Conservation (phyloP, 2,329 filamentous ascomycete genomes). For the Penicillium sclerotigenum region DNA sequence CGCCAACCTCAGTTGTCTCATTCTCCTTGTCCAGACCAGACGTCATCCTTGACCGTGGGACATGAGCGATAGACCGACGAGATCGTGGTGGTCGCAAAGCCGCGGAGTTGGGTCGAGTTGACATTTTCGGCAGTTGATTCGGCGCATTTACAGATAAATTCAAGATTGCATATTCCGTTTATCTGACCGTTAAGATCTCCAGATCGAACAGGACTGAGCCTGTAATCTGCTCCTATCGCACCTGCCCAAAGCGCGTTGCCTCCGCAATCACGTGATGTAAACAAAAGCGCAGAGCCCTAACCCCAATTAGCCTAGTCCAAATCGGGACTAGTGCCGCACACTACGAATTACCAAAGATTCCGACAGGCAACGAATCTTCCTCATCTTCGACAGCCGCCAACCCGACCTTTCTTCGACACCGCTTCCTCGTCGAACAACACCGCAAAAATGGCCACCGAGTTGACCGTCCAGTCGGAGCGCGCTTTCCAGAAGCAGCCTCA, state of each 20-base stretch:
- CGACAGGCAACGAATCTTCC: constrained; percentile 38
- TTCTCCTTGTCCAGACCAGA: constrained; percentile 70
- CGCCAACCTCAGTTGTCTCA: constrained; percentile 63
- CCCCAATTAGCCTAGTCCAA: constrained; percentile 31
- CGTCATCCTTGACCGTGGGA: constrained; percentile 50
- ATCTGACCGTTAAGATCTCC: neutral
- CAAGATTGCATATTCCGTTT: neutral
- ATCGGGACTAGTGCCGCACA: constrained; percentile 36
- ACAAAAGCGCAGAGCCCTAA: constrained; percentile 46
- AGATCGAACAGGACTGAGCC: constrained; percentile 1
- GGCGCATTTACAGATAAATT: constrained; percentile 6
- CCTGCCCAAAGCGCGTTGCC: constrained; percentile 30
- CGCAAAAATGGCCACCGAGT: constrained; percentile 90
- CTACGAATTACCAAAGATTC: constrained; percentile 35
- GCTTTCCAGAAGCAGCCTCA: constrained; percentile 99
- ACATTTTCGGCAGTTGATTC: constrained; percentile 25
- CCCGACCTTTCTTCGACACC: constrained; percentile 36
- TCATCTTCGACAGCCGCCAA: constrained; percentile 41
- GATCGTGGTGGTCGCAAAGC: constrained; percentile 40
- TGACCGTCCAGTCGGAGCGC: constrained; percentile 99
- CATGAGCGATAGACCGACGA: constrained; percentile 70
- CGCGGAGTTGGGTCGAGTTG: constrained; percentile 35
- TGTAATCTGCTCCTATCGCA: constrained; percentile 14
- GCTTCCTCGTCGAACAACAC: constrained; percentile 47
- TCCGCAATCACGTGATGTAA: constrained; percentile 38